Evolutionary conservation across 805 yeast genomes (phyloP), one percentile per base, ranked within the genome.

Genomic region (Wickerhamomyces hampshirensis): DNA sequence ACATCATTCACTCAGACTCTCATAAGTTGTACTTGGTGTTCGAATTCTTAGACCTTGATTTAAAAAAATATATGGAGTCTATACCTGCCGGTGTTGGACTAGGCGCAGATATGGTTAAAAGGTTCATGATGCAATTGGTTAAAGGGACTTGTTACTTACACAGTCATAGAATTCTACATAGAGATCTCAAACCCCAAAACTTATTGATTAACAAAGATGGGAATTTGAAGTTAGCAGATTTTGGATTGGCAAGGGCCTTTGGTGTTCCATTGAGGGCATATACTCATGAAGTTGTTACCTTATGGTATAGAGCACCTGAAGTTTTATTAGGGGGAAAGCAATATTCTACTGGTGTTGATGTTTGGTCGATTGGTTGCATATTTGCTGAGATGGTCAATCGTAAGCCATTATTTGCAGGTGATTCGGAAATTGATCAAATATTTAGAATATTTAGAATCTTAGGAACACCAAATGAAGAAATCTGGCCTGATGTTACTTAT

Each of bases 281-380:
- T 56, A 91, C 98, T 10, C 97, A 93, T 63, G 98, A 93, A 60
- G 98, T 93, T 31, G 98, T 93, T 33, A 93, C 98, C 0, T 67
- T 93, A 49, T 93, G 98, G 98, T 93, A 93, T 60, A 72, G 98
- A 48, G 87, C 97, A 1, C 98, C 98, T 4, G 98, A 93, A 63
- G 86, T 93, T 38, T 67, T 93, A 42, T 73, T 93, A 46, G 98
- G 98, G 11, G 96, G 97, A 4, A 85, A 94, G 49, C 97, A 93
- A 55, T 93, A 93, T 61, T 86, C 96, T 24, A 93, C 98, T 0
- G 97, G 98, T 14, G 96, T 93, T 35, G 98, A 93, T 60, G 88
- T 93, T 84, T 93, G 98, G 98, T 86, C 96, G 9, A 84, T 91
- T 43, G 98, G 98, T 12, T 89, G 97, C 58, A 93, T 93, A 32